Conservation (phyloP, 1,284 basidiomycete species). For the Earliella scabrosa region DNA sequence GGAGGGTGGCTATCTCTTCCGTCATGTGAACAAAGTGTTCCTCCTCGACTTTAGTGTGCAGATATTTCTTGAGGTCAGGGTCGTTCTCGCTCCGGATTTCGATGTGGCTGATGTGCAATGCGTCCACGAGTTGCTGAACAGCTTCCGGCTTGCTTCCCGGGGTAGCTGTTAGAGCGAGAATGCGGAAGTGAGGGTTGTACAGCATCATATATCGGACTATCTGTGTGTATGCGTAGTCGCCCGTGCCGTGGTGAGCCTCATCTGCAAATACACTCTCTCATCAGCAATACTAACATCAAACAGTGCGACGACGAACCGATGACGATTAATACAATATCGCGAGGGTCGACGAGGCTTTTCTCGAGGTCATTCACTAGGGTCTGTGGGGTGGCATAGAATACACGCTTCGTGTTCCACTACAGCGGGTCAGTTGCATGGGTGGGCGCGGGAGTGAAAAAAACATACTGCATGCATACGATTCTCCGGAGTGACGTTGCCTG, state of each 20-base stretch:
- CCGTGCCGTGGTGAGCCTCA: conserved; percentile 95
- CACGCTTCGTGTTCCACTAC: conserved; percentile 63
- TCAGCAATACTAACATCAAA: background rate
- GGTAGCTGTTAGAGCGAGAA: conserved; percentile 95
- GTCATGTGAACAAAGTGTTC: conserved; percentile 77
- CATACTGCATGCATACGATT: conserved; percentile 68
- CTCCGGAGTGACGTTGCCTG: conserved; percentile 66
- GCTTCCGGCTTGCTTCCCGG: conserved; percentile 88
- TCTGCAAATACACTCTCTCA: conserved; percentile 54
- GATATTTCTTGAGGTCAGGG: conserved; percentile 85
- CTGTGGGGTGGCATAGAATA: conserved; percentile 99
- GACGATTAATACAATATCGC: conserved; percentile 83
- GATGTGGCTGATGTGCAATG: conserved; percentile 95
- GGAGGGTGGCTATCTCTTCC: conserved; percentile 58
- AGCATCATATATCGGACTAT: conserved; percentile 91
- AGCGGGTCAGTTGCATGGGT: too few relatives aligned
- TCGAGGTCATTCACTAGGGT: conserved; percentile 91
- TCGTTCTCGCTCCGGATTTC: conserved; percentile 95
- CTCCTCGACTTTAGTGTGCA: conserved; percentile 84
- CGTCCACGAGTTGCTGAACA: conserved; percentile 92
- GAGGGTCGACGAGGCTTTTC: conserved; percentile 75
- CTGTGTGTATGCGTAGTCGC: conserved; percentile 92
- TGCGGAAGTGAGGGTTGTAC: conserved; percentile 91
- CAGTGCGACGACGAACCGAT: conserved; percentile 53
- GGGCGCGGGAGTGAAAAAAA: conserved; percentile 11